Percentiles rank a stretch among this genome's conserved stretches.
phyloP scores from a whole-genome alignment of 257 asterid genomes.

The Gardenia jasminoides region DNA sequence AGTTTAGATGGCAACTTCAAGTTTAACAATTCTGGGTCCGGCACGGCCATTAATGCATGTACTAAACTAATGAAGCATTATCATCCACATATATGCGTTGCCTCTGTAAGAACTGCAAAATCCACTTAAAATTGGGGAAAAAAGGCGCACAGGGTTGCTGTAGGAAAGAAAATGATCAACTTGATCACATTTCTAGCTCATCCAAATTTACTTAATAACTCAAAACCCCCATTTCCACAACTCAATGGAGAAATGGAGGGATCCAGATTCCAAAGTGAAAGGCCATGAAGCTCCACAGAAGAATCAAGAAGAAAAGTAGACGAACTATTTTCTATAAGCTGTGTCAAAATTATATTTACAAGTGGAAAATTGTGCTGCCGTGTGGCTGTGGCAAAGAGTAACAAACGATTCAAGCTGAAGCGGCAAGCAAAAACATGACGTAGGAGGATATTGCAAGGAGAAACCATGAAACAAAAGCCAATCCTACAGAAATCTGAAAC shows the following conservation, averaged over 20 bases:
- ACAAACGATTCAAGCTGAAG: slow-evolving; percentile 41
- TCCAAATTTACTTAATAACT: background rate
- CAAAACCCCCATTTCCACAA: background rate
- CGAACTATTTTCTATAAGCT: slow-evolving; percentile 3
- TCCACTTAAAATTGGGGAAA: background rate
- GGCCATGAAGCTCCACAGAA: background rate
- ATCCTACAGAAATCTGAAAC: slow-evolving; percentile 73
- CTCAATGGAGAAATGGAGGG: background rate
- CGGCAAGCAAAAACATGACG: slow-evolving; percentile 84
- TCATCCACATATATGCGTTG: background rate
- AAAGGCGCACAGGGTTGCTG: too few species aligned
- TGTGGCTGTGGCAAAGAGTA: background rate
- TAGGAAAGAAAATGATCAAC: too few species aligned
- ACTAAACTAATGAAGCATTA: background rate
- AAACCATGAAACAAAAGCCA: slow-evolving; percentile 78
- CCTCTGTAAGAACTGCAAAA: background rate
- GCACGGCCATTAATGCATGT: background rate
- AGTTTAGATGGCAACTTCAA: background rate
- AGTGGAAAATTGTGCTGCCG: background rate
- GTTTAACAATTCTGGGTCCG: background rate
- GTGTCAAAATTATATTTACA: slow-evolving; percentile 19
- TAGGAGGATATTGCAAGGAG: slow-evolving; percentile 76
- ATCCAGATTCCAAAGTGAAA: background rate
- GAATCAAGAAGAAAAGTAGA: background rate
- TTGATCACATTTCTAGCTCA: background rate